Conservation (phyloP, 768 basidiomycete genomes). For the Tulasnella calospora region DNA sequence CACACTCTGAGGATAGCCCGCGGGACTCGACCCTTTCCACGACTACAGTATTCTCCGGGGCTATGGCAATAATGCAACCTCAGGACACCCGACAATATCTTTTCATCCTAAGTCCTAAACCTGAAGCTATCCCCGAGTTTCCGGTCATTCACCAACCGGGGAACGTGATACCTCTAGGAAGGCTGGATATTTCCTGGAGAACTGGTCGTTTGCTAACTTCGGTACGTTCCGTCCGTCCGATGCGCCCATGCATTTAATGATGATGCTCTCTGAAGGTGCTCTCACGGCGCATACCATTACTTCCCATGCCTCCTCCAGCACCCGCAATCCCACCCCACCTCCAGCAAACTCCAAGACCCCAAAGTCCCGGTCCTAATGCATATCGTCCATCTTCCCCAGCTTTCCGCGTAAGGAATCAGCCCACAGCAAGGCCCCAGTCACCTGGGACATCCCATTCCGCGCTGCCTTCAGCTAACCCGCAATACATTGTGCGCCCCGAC, state of each 20-base stretch:
- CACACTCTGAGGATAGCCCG: slow-evolving; percentile 19
- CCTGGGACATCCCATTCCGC: slow-evolving; percentile 34
- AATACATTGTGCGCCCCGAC: slow-evolving; percentile 36
- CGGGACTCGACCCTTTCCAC: background rate
- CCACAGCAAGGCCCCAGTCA: slow-evolving; percentile 33
- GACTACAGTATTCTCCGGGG: slow-evolving; percentile 50
- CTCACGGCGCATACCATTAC: slow-evolving; percentile 66
- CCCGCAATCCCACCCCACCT: slow-evolving; percentile 75
- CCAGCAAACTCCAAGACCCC: slow-evolving; percentile 44
- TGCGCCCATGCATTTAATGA: background rate
- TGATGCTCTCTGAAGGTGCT: slow-evolving; percentile 47
- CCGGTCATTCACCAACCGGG: slow-evolving; percentile 56
- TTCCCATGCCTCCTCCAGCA: slow-evolving; percentile 39
- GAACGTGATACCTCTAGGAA: slow-evolving; percentile 69
- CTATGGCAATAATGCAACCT: slow-evolving; percentile 70
- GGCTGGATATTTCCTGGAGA: slow-evolving; percentile 83
- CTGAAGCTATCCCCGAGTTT: slow-evolving; percentile 35
- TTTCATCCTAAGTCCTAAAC: slow-evolving; percentile 62
- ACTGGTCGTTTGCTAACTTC: slow-evolving; percentile 86
- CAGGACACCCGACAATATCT: slow-evolving; percentile 84
- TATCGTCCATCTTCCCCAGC: slow-evolving; percentile 28
- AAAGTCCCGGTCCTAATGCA: slow-evolving; percentile 25
- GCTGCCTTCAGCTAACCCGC: slow-evolving; percentile 28
- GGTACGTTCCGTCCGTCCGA: slow-evolving; percentile 36
- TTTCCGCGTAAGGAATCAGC: slow-evolving; percentile 31